A percentile compares a stretch with the other conserved stretches of the same genome.
phyloP scores from a whole-genome alignment of 1,284 basidiomycete genomes.

The Meripilus lineatus region DNA sequence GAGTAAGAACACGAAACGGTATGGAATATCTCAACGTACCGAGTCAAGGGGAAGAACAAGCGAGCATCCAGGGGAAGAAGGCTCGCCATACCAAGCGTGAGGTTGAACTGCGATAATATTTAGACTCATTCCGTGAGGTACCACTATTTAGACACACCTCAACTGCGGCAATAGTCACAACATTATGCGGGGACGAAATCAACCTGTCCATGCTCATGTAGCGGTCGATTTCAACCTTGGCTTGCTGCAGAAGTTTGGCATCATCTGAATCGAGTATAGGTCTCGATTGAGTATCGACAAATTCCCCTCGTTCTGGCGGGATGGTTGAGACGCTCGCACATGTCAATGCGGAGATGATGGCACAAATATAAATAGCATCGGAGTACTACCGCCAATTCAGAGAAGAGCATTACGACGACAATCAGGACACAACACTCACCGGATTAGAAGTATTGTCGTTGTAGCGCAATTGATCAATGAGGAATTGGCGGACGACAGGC shows the following conservation, averaged over 20 bases:
- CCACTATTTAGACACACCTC: constrained; percentile 56
- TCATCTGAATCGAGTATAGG: constrained; percentile 64
- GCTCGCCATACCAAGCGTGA: constrained; percentile 75
- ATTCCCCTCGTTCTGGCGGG: constrained; percentile 73
- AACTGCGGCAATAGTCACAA: constrained; percentile 85
- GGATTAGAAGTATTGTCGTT: constrained; percentile 94
- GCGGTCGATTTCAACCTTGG: constrained; percentile 79
- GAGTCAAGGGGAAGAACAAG: constrained; percentile 84
- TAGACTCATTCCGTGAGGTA: neutral
- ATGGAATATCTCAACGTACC: constrained; percentile 44
- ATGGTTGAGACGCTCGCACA: constrained; percentile 70
- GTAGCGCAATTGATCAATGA: constrained; percentile 87
- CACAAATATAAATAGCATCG: constrained; percentile 89
- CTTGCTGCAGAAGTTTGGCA: constrained; percentile 62
- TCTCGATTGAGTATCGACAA: constrained; percentile 62
- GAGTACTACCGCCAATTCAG: constrained; percentile 56
- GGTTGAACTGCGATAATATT: constrained; percentile 58
- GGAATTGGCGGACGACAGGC: constrained; percentile 82
- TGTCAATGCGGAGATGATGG: constrained; percentile 80
- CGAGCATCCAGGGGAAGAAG: constrained; percentile 80
- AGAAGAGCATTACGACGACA: constrained; percentile 2
- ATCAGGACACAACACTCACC: constrained; percentile 51
- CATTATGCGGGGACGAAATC: constrained; percentile 93
- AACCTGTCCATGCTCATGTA: constrained; percentile 94
- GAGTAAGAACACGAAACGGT: constrained; percentile 1